Base-by-base conservation (phyloP, 495 filamentous ascomycete species). In the Aspergillus affinis region DNA sequence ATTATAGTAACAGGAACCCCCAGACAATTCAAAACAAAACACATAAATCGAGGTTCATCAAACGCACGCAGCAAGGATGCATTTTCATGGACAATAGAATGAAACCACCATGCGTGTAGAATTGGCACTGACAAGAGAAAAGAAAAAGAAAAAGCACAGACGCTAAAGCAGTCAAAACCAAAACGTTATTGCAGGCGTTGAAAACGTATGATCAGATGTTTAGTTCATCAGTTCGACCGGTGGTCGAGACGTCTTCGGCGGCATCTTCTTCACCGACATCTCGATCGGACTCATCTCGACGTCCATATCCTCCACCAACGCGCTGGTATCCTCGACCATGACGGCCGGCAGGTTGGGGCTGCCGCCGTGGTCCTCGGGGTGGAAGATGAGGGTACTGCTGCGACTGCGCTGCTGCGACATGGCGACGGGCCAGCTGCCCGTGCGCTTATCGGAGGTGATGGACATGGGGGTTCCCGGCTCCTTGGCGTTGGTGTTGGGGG, bases 191-290 rank as follows among this genome's bases (percentile, higher is more conserved):
- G 36, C 13, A 32, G 7, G 10, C 7, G 30, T 32, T 12, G 54
- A 49, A 54, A 48, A 41, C 55, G 48, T 13, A 12, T 48, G 50
- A 27, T 13, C 55, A 55, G 44, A 46, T 45, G 51, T 52, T 67
- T 59, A 77, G 54, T 83, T 71, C 91, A 97, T 97, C 73, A 98
- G 74, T 76, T 98, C 94, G 2, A 98, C 86, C 0, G 94, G 94
- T 15, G 94, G 94, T 51, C 93, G 80, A 5, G 86, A 64, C 3
- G 94, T 98, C 72, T 96, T 90, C 53, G 84, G 78, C 64, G 86
- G 78, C 60, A 85, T 86, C 61, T 85, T 83, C 71, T 72, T 83
- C 50, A 72, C 56, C 61, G 72, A 74, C 63, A 66, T 75, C 55
- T 77, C 81, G 55, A 76, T 70, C 0, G 75, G 75, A 20, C 77